phyloP scores from a whole-genome alignment of 129 eudicot species.

The Chrysanthemum lavandulifolium region DNA sequence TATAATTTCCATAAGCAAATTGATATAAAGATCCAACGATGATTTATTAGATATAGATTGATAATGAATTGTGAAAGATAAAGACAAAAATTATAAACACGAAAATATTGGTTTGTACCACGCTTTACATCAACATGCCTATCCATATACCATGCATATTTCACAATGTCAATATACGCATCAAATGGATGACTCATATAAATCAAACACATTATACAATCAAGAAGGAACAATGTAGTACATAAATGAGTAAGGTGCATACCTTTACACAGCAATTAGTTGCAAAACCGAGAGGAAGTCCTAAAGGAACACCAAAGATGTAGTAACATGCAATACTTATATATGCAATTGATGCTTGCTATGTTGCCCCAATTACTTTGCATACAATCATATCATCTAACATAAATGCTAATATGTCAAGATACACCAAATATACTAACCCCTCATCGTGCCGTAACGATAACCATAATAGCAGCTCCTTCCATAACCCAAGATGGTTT shows the following conservation, averaged over 20 bases:
- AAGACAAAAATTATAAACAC: too few species aligned
- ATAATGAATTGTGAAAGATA: too few species aligned
- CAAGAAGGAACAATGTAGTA: background rate
- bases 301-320: constrained; percentile 49
- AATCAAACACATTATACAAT: background rate
- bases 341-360: constrained; percentile 54
- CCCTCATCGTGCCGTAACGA: too few species aligned
- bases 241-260: background rate
- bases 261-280: constrained; percentile 37
- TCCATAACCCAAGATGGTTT: too few species aligned
- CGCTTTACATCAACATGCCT: constrained; percentile 42
- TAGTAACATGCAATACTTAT: constrained; percentile 48
- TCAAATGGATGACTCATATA: background rate
- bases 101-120: constrained; percentile 38
- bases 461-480: too few species aligned
- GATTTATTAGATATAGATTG: too few species aligned
- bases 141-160: constrained; percentile 45
- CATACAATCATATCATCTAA: too few species aligned
- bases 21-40: too few species aligned
- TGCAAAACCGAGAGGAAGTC: constrained; percentile 33
- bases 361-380: constrained; percentile 49
- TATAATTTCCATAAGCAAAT: too few species aligned
- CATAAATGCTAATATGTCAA: too few species aligned
- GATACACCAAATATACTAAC: too few species aligned
- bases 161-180: background rate